Evolutionary conservation across 2,329 filamentous ascomycete species (phyloP), one percentile per base, ranked within the genome.

Genomic region (Epichloe brachyelytri): DNA sequence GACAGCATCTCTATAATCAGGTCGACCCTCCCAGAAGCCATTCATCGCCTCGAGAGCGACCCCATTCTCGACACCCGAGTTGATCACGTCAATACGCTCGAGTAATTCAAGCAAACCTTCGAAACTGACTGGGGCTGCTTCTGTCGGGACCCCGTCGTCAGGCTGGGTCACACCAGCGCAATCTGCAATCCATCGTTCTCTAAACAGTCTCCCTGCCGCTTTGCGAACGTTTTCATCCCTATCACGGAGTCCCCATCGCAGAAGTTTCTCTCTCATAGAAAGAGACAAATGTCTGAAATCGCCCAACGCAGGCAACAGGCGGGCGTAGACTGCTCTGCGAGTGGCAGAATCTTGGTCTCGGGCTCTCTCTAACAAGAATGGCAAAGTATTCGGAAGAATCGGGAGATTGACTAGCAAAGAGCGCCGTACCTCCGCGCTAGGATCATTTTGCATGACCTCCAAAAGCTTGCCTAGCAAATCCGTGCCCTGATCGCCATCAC

Each of bases 111-210:
- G 77, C 5, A 98, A 74, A 0, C 86, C 89, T n/a, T 91, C 84
- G 10, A 93, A 78, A 53, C 77, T 91, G 0, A 86, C 85, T 1
- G 77, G 75, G 1, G 78, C 75, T 5, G 78, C 69, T 53, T 80
- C 75, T 15, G 69, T 69, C 5, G 76, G 74, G 46, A 76, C 76
- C 33, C 77, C 77, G 10, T 77, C 79, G 17, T 75, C 73, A 46
- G 79, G 78, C 38, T 82, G 77, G 7, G 76, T 72, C 1, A 78
- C 74, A 2, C 84, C 84, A 5, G 86, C 89, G 60, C 90, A 96
- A 62, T 97, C 88, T 63, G 97, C 91, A 54, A 98, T 91, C 93
- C 93, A 98, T n/a, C 88, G 81, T 62, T 96, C 90, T 54, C 86
- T 82, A 70, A 98, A 98, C 6, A 97, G 74, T 44, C 87, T 84